Evolutionary conservation across 805 yeast species (phyloP), one percentile per base, ranked within the genome.

Genomic region (Brettanomyces custersianus): DNA sequence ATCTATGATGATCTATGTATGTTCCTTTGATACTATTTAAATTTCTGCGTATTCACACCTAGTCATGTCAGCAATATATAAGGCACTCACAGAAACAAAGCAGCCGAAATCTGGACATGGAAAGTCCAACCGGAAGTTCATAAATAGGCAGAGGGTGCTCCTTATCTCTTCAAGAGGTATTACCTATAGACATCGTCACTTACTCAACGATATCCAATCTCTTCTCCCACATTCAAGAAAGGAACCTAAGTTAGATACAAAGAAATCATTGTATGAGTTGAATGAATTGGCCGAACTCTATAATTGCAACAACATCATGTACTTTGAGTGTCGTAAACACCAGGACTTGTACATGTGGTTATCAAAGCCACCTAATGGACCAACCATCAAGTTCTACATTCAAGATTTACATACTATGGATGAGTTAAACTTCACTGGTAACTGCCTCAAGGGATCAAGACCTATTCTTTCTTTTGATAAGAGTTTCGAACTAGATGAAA

Each of bases 351-450:
- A 92, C 59, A 60, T 92, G 59, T 92, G 96, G 95, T 59, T 92
- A 44, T 75, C 96, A 23, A 90, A 92, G 62, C 92, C 97, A 20
- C 98, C 98, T 29, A 90, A 92, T 57, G 98, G 98, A 1, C 98
- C 98, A 40, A 90, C 96, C 18, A 65, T 84, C 51, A 92, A 92
- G 62, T 90, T 92, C 60, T 92, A 81, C 56, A 72, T 92, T 40
- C 96, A 90, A 63, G 92, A 92, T 62, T 69, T 92, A 63, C 97
- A 92, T 60, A 92, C 97, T 23, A 75, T 87, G 68, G 95, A 88
- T 54, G 98, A 92, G 62, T 68, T 92, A 44, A 88, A 92, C 57
- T 92, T 92, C 65, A 87, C 95, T 10, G 98, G 98, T 35, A 92
- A 92, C 64, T 86, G 96, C 55, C 66, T 92, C 45, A 85, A 81